Conservation (phyloP, 805 yeast genomes). For the Isabelozyma rhagii region DNA sequence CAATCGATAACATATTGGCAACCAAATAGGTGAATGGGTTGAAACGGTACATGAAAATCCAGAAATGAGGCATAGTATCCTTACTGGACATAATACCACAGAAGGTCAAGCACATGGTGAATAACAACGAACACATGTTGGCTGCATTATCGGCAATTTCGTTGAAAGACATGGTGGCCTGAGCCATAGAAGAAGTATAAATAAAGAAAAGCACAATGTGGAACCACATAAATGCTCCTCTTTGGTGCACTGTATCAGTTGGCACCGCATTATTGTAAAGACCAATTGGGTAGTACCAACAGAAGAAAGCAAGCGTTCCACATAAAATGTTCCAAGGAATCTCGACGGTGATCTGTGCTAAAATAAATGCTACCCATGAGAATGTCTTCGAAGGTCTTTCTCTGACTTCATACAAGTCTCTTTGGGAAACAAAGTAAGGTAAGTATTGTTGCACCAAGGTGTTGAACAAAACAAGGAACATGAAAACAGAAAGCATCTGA, state of each 20-base stretch:
- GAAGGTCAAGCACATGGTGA: slow-evolving; percentile 63
- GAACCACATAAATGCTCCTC: slow-evolving; percentile 60
- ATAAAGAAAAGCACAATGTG: slow-evolving; percentile 42
- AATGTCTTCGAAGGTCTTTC: slow-evolving; percentile 73
- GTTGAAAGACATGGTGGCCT: slow-evolving; percentile 55
- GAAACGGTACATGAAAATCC: slow-evolving; percentile 36
- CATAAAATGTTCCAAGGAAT: slow-evolving; percentile 59
- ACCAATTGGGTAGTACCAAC: slow-evolving; percentile 44
- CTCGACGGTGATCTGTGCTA: slow-evolving; percentile 63
- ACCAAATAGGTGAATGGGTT: slow-evolving; percentile 35
- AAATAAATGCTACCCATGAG: slow-evolving; percentile 60
- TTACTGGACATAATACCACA: slow-evolving; percentile 73
- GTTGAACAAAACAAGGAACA: slow-evolving; percentile 57
- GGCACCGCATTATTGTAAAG: slow-evolving; percentile 19
- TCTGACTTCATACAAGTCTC: slow-evolving; percentile 68
- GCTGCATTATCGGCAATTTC: slow-evolving; percentile 64
- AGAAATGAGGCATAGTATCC: slow-evolving; percentile 60
- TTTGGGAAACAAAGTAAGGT: slow-evolving; percentile 52
- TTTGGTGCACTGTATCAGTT: slow-evolving; percentile 29
- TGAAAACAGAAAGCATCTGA: slow-evolving; percentile 73
- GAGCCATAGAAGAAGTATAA: slow-evolving; percentile 57
- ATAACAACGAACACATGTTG: slow-evolving; percentile 52
- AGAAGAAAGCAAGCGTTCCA: slow-evolving; percentile 66
- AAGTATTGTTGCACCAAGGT: slow-evolving; percentile 61
- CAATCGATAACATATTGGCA: slow-evolving; percentile 24